Base-by-base conservation (phyloP, 495 filamentous ascomycete genomes). In the Podospora appendiculata region DNA sequence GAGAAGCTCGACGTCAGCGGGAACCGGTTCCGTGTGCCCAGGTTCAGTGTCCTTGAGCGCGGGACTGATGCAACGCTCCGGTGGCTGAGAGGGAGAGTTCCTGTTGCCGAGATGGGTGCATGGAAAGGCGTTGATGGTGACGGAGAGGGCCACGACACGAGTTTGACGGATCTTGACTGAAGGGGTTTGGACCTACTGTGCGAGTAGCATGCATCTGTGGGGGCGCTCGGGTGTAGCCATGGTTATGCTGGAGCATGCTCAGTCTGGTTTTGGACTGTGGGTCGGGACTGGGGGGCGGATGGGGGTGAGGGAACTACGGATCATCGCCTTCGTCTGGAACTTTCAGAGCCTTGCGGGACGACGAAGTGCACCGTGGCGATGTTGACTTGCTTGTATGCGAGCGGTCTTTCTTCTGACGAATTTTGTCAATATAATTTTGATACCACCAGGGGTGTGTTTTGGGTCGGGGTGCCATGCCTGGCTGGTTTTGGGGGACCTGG, bases 21-120 rank as follows among this genome's bases (percentile, higher is more conserved):
- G 8, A 96, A 95, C 64, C 76, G 75, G 32, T 95, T 96, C 65
- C 70, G 87, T 16, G 91, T 96, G 41, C 92, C 92, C n/a, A 77
- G 86, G 40, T 90, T 84, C 77, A 88, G 87, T 48, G 78, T 95
- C 12, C 70, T 97, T 51, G 87, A 90, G 50, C 88, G 90, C 53
- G 92, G 92, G 8, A 95, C 90, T 1, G 89, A 94, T 61, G 83
- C 87, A 14, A 79, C 89, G n/a, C 72, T 95, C 58, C 76, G 85
- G 47, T 97, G 88, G 85, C 63, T 95, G 51, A 81, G 87, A 53
- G 86, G 87, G 45, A 80, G 85, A 52, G 84, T 97, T 38, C 85
- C 87, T 0, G 78, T 75, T 11, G 80, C 81, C 19, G 87, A 87
- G 55, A 74, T 74, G 71, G 70, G 55, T 1, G 71, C 66, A 16